Conservation (phyloP, 345 rosid species). For the Trapa incisa region DNA sequence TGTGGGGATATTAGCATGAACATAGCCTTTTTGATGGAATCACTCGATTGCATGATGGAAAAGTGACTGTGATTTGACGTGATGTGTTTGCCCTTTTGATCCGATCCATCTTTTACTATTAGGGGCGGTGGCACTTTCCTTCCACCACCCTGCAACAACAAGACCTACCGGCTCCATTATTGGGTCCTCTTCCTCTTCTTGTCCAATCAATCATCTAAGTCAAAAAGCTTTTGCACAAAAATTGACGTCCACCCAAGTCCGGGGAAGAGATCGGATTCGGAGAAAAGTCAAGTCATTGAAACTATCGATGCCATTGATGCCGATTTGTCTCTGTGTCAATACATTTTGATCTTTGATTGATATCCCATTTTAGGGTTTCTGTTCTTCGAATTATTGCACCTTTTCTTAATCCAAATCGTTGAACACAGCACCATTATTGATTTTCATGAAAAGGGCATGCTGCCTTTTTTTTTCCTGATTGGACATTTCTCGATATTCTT, state of each 20-base stretch:
- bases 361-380: too few species aligned
- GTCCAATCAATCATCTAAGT: conserved; percentile 1
- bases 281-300: too few species aligned
- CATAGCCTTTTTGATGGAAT: neutral
- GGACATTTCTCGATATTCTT: too few species aligned
- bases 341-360: too few species aligned
- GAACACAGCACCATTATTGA: neutral
- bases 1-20: neutral
- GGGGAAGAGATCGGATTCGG: too few species aligned
- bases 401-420: too few species aligned
- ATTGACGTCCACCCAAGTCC: neutral
- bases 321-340: too few species aligned
- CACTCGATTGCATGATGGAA: neutral
- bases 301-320: too few species aligned
- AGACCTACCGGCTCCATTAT: neutral
- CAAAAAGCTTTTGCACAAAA: neutral
- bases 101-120: neutral
- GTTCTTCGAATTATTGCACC: too few species aligned
- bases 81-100: neutral
- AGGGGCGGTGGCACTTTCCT: neutral
- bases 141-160: neutral
- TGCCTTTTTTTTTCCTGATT: too few species aligned
- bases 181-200: neutral
- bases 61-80: neutral
- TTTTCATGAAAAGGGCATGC: neutral